Conservation (phyloP, 1,139 yeast genomes). For the Starmera stellimalicola region DNA sequence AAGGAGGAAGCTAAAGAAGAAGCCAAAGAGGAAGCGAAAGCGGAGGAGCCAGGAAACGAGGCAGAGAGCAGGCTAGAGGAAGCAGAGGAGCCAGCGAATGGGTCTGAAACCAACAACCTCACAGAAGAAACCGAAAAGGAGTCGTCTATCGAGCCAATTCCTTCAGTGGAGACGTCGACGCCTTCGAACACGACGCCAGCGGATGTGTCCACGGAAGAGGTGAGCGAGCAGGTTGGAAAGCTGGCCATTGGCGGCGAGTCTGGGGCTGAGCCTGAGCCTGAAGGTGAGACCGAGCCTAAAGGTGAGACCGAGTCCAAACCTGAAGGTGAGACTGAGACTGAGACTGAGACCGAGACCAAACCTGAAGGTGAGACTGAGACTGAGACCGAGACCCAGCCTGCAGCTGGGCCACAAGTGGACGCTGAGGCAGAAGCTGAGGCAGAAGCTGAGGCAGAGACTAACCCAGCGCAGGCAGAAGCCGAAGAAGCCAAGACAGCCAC, state of each 20-base stretch:
- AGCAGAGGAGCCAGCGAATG: slow-evolving; percentile 1
- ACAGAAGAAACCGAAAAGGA: slow-evolving; percentile 12
- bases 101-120: slow-evolving; percentile 15
- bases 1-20: not conserved
- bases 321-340: too few relatives aligned
- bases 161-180: not conserved
- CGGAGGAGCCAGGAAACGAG: not conserved
- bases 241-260: slow-evolving; percentile 5
- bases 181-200: slow-evolving; percentile 1
- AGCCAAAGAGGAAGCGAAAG: not conserved
- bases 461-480: slow-evolving; percentile 2
- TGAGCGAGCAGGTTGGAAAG: slow-evolving; percentile 5
- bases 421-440: not conserved
- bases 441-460: not conserved
- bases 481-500: too few relatives aligned
- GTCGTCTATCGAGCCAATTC: not conserved
- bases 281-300: too few relatives aligned
- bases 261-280: not conserved
- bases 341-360: too few relatives aligned
- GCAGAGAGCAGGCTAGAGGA: slow-evolving; percentile 1
- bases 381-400: not conserved
- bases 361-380: not conserved
- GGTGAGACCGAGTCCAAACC: too few relatives aligned
- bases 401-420: not conserved
- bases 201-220: slow-evolving; percentile 1